phyloP scores from a whole-genome alignment of 441 rosid species.

The Pelargonium fulgidum region DNA sequence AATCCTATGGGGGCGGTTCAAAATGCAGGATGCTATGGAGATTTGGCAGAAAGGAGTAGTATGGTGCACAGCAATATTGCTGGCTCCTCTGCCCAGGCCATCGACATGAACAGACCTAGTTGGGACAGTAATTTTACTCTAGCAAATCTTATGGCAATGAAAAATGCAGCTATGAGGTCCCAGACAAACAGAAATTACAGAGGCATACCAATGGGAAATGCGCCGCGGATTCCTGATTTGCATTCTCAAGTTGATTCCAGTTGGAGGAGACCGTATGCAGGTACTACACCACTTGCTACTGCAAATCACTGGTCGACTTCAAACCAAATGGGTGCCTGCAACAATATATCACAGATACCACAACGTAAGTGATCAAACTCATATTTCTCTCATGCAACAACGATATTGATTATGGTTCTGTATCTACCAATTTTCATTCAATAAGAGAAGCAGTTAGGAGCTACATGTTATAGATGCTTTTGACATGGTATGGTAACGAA shows the following conservation, averaged over 20 bases:
- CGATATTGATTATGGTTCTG: neutral
- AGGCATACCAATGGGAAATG: constrained; percentile 20
- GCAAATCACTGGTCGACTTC: constrained; percentile 27
- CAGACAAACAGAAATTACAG: constrained; percentile 21
- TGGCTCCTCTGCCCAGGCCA: constrained; percentile 28
- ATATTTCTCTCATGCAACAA: constrained; percentile 11
- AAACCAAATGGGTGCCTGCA: constrained; percentile 4
- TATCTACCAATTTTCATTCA: constrained; percentile 1
- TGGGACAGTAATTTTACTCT: constrained; percentile 22
- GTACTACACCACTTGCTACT: constrained; percentile 5
- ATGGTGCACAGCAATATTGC: constrained; percentile 30
- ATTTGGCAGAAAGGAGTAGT: constrained; percentile 20
- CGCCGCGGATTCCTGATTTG: constrained; percentile 26
- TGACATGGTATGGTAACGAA: neutral
- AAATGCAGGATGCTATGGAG: constrained; percentile 23
- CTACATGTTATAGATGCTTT: neutral
- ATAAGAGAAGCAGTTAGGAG: neutral
- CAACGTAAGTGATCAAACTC: constrained; percentile 35
- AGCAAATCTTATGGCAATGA: constrained; percentile 25
- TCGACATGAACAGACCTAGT: constrained; percentile 19
- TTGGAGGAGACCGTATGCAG: constrained; percentile 19
- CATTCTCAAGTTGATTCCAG: constrained; percentile 27
- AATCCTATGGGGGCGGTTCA: constrained; percentile 21
- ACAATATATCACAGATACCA: constrained; percentile 25
- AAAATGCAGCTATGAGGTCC: constrained; percentile 26